Base-by-base conservation (phyloP, 73 alveolate species). In the Paramecium sexaurelia region DNA sequence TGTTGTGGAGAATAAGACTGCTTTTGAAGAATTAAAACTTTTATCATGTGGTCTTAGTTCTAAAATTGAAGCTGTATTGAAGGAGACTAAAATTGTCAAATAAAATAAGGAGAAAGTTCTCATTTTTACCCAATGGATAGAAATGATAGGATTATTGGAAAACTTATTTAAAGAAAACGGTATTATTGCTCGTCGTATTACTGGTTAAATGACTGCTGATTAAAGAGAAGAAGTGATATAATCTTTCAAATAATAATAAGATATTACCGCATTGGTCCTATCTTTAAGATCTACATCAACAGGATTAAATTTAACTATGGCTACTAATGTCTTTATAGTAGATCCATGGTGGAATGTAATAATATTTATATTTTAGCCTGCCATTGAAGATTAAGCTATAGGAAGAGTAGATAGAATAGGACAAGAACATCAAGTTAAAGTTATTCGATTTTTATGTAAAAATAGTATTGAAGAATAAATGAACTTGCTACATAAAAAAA, bases 281-380 rank as follows among this genome's bases (percentile, higher is more conserved):
- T 88, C 94, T 6, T 10, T 88, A 43, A 88, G 69, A 82, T 90
- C 94, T 22, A 51, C 84, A 3, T 69, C 85, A 27, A 82, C 87
- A 17, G 94, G 94, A 39, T 84, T 88, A 7, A 88, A 88, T 69
- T 41, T 88, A 8, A 88, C 94, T 35, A 68, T 75, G 85, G 94
- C 94, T 4, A 88, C 19, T 43, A 19, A 88, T 88, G 94, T 88
- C 2, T 68, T 88, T 11, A 15, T 88, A 22, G 83, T 88, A 26
- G 94, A 88, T 88, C 94, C 94, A 20, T 88, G 94, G 94, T 88
- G 94, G 94, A 88, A 88, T 41, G 93, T 73, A 73, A 13, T 6
- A 61, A 10, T 22, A 22, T 6, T 5, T 51, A 6, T 51, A 6
- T 15, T 29, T 61, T 73, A 73, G 87, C 90, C 89, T 10, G 94